These are phyloP conservation scores for Erythrophleum ivorense DNA, from an alignment of 331 rosid genomes.

Conservation along the genomic window DNA sequence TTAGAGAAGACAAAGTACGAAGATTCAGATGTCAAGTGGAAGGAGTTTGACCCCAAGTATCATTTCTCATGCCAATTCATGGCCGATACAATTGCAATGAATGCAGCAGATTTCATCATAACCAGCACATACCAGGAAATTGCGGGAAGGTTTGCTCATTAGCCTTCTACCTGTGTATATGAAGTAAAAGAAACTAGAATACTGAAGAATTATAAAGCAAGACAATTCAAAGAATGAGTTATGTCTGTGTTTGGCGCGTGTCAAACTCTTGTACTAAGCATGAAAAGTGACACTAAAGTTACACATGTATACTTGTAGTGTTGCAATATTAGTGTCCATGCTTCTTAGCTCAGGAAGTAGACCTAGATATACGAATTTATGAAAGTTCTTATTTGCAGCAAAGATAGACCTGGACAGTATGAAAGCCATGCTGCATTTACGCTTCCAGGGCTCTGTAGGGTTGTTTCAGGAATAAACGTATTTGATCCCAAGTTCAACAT, in stretches of 20 bases:
- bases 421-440: constrained; percentile 91
- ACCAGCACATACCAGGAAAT: constrained; percentile 96
- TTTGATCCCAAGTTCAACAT: constrained; percentile 96
- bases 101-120: constrained; percentile 91
- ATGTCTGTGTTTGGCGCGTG: not conserved
- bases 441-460: constrained; percentile 90
- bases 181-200: not conserved
- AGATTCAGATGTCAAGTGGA: constrained; percentile 91
- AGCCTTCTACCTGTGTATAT: not conserved
- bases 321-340: not conserved
- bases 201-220: not conserved
- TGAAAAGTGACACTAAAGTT: not conserved
- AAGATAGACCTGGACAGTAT: constrained; percentile 89
- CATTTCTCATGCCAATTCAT: constrained; percentile 96
- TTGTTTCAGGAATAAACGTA: constrained; percentile 90
- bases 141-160: constrained; percentile 82
- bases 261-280: not conserved
- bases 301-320: not conserved
- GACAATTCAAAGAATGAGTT: not conserved
- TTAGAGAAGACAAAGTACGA: constrained; percentile 95
- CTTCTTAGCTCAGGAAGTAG: not conserved
- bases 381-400: constrained; percentile 62
- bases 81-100: constrained; percentile 92
- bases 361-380: constrained; percentile 12
- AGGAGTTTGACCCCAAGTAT: constrained; percentile 83